Evolutionary conservation across 257 asterid genomes (phyloP).

Genomic region (Plantago ovata): DNA sequence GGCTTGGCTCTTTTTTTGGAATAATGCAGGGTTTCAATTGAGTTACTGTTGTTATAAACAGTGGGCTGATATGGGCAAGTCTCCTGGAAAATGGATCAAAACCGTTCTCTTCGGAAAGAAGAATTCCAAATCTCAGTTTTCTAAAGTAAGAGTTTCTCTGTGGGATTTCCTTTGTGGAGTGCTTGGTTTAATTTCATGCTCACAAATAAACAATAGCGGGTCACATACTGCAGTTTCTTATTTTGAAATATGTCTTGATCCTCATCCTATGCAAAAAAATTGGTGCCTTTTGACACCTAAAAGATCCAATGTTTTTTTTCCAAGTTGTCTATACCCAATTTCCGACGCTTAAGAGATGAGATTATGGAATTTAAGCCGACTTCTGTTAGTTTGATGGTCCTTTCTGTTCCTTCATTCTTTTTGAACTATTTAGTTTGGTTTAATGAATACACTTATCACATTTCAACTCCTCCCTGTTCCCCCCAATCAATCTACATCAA

Average conservation of each 20-base stretch:
- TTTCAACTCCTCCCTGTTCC: neutral
- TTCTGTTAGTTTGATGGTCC: neutral
- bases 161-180: neutral
- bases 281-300: neutral
- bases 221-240: neutral
- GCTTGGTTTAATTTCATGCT: neutral
- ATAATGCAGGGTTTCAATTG: conserved; percentile 38
- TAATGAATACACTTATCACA: too few relatives aligned
- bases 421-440: neutral
- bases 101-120: conserved; percentile 92
- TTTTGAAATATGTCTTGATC: neutral
- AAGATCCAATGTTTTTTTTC: neutral
- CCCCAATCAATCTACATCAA: too few relatives aligned
- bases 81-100: conserved; percentile 97
- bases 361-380: neutral
- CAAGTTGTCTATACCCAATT: neutral
- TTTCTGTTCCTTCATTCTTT: neutral
- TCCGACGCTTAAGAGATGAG: neutral
- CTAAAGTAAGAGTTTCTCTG: conserved; percentile 53
- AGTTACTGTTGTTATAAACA: conserved; percentile 24
- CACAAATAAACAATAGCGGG: neutral
- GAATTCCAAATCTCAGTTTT: conserved; percentile 55
- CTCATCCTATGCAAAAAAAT: neutral
- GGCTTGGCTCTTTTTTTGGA: conserved; percentile 16
- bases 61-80: conserved; percentile 72